Percentiles rank a stretch among this genome's conserved stretches.
phyloP scores from a whole-genome alignment of 2,329 filamentous ascomycete species.

The Hypoxylon sp. region DNA sequence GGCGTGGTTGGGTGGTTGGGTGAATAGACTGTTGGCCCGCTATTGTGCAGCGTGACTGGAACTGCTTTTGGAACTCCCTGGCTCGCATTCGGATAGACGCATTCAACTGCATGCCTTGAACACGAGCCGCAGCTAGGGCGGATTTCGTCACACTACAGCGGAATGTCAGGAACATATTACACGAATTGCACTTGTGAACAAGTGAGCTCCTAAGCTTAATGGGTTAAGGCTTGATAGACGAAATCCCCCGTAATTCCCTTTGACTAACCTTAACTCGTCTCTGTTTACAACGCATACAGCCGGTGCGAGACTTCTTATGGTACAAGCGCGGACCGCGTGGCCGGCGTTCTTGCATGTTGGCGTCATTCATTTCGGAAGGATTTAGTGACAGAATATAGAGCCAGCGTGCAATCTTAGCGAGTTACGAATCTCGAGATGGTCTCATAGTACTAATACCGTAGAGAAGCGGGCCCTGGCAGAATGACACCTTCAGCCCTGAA shows the following conservation, averaged over 20 bases:
- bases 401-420: slow-evolving; percentile 4
- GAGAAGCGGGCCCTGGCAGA: background rate
- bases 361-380: slow-evolving; percentile 39
- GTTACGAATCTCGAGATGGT: slow-evolving; percentile 6
- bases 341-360: slow-evolving; percentile 43
- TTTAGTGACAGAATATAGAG: slow-evolving; percentile 5
- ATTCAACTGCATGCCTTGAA: slow-evolving; percentile 53
- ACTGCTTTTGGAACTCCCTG: slow-evolving; percentile 35
- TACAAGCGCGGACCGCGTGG: slow-evolving; percentile 54
- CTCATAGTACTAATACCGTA: slow-evolving; percentile 2
- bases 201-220: slow-evolving; percentile 4
- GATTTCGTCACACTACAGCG: slow-evolving; percentile 52
- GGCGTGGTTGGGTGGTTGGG: slow-evolving; percentile 14
- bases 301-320: slow-evolving; percentile 55
- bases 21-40: slow-evolving; percentile 25
- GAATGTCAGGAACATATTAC: slow-evolving; percentile 33
- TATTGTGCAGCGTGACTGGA: slow-evolving; percentile 28
- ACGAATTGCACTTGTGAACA: slow-evolving; percentile 11
- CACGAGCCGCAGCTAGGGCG: slow-evolving; percentile 53
- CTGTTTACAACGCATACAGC: slow-evolving; percentile 53
- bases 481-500: background rate
- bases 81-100: slow-evolving; percentile 49
- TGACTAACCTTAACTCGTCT: slow-evolving; percentile 52
- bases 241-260: slow-evolving; percentile 6
- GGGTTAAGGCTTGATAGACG: slow-evolving; percentile 13